Evolutionary conservation across 2,329 filamentous ascomycete species (phyloP), one percentile per base, ranked within the genome.

Genomic region (Pseudocercospora eumusae): DNA sequence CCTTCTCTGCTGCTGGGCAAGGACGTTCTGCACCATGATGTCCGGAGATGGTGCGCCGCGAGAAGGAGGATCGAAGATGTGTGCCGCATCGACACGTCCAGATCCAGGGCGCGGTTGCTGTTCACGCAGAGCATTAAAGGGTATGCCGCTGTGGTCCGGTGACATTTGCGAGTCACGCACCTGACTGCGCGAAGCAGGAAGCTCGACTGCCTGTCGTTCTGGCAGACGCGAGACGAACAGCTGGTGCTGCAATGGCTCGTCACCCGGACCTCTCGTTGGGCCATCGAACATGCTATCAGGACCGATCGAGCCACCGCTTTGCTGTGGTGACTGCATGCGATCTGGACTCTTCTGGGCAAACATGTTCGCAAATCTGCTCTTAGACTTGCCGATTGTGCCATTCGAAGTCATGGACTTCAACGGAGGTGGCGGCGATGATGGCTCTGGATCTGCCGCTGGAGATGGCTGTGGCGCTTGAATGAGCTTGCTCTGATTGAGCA

Each of bases 401-500:
- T 69, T 70, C 9, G 66, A 62, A 11, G 64, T 67, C 40, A 66
- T 66, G 27, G 64, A 61, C 27, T 63, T 66, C 13, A 65, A 54
- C 10, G 64, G 61, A 25, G 67, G 62, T 8, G 64, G 66, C 18
- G 71, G 70, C 3, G 72, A 72, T 20, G 66, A 59, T 21, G 69
- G 68, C 53, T 66, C 65, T n/a, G 62, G 61, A n/a, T 62, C 60
- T 28, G 61, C 54, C 27, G 65, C 52, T 40, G 61, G 61, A 65
- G 62, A 31, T 21, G 25, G 52, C 64, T 77, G 79, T 59, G 78
- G 77, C 42, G 80, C 52, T 44, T 60, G 57, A 21, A 42, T 63
- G 33, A 63, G 33, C 28, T 63, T 63, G 15, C 61, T 58, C 45
- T 47, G 79, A 55, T 92, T 88, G 44, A 96, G 84, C 83, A 96